phyloP scores from a whole-genome alignment of 2,329 filamentous ascomycete genomes.

The Trichoderma sp. region DNA sequence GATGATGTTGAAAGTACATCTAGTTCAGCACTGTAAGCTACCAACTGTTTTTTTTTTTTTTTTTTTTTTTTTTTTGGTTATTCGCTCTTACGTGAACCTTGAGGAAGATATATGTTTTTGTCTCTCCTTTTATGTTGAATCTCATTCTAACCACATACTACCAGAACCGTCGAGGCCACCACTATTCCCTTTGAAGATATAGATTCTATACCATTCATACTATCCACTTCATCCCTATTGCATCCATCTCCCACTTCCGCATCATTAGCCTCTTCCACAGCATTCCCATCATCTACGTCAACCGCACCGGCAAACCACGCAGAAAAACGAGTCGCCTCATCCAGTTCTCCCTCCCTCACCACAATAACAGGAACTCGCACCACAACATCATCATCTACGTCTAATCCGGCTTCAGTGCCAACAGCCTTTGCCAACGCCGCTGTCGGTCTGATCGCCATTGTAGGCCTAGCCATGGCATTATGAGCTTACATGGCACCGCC shows the following conservation, averaged over 20 bases:
- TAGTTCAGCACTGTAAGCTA: background rate
- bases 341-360: background rate
- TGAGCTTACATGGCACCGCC: background rate
- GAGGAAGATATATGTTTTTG: background rate
- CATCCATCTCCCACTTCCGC: background rate
- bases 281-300: background rate
- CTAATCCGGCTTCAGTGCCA: slow-evolving; percentile 26
- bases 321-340: background rate
- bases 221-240: background rate
- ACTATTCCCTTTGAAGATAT: background rate
- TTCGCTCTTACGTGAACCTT: background rate
- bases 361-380: slow-evolving; percentile 4
- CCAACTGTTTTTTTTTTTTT: background rate
- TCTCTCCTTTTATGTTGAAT: background rate
- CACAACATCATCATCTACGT: background rate
- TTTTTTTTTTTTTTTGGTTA: background rate
- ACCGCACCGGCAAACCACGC: background rate
- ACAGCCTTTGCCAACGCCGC: slow-evolving; percentile 24
- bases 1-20: background rate
- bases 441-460: slow-evolving; percentile 25
- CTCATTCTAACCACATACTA: background rate
- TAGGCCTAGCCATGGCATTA: slow-evolving; percentile 24
- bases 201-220: background rate
- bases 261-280: background rate
- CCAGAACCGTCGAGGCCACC: background rate